phyloP scores from a whole-genome alignment of 2,329 filamentous ascomycete genomes.

The Teratosphaeria epicoccoides region DNA sequence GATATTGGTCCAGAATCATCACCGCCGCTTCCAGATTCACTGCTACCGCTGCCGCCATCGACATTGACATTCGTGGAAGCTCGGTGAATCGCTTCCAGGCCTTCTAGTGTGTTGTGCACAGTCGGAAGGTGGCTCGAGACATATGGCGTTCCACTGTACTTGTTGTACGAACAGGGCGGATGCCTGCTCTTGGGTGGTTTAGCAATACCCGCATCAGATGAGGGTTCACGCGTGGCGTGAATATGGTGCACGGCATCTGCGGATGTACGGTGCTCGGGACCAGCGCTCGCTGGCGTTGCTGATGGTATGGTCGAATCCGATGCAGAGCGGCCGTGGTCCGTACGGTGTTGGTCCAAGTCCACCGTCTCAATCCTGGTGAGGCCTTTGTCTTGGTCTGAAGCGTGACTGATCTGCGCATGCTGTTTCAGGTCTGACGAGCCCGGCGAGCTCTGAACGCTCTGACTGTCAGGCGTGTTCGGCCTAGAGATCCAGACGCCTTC shows the following conservation, averaged over 20 bases:
- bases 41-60: constrained; percentile 11
- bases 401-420: constrained; percentile 4
- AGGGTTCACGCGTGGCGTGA: constrained; percentile 9
- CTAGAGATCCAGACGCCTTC: constrained; percentile 60
- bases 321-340: constrained; percentile 2
- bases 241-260: background rate
- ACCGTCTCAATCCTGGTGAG: background rate
- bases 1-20: constrained; percentile 17
- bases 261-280: constrained; percentile 28
- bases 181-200: constrained; percentile 17
- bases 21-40: constrained; percentile 15
- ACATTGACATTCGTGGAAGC: constrained; percentile 16
- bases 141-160: constrained; percentile 28
- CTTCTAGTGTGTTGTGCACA: constrained; percentile 22
- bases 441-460: constrained; percentile 17
- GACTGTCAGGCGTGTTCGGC: constrained; percentile 30
- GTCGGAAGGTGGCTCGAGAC: constrained; percentile 24
- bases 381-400: constrained; percentile 8
- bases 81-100: constrained; percentile 17
- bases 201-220: constrained; percentile 7
- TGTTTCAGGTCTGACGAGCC: constrained; percentile 12
- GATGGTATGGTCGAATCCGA: constrained; percentile 8
- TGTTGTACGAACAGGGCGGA: constrained; percentile 27
- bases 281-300: constrained; percentile 26
- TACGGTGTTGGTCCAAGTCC: constrained; percentile 4